phyloP scores from a whole-genome alignment of 768 basidiomycete species.

The Hypsizygus marmoreus region DNA sequence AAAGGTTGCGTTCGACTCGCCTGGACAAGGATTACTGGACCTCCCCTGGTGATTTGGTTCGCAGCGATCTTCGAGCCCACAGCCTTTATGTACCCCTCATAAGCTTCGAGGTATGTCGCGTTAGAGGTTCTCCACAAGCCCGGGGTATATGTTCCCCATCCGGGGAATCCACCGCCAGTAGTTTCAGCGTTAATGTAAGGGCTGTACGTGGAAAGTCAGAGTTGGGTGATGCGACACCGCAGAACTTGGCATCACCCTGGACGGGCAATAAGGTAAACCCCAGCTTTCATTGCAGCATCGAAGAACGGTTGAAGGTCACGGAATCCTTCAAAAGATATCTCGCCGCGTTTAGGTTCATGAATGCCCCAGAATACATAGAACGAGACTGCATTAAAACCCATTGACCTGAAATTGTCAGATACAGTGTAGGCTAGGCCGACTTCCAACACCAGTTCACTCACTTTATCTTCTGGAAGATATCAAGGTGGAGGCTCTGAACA shows the following conservation, averaged over 20 bases:
- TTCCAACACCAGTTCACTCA: constrained; percentile 10
- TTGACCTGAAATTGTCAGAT: constrained; percentile 26
- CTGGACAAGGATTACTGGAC: constrained; percentile 51
- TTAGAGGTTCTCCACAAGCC: constrained; percentile 48
- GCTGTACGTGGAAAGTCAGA: constrained; percentile 17
- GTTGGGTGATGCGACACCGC: background rate
- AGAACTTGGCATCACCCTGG: constrained; percentile 35
- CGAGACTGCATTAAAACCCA: constrained; percentile 46
- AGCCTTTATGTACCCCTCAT: constrained; percentile 49
- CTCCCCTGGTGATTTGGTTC: constrained; percentile 62
- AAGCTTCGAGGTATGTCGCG: constrained; percentile 45
- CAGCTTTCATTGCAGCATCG: constrained; percentile 53
- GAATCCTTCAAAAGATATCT: constrained; percentile 56
- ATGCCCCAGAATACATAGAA: constrained; percentile 49
- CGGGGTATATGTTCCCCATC: constrained; percentile 54
- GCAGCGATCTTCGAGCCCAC: constrained; percentile 46
- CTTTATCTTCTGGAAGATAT: constrained; percentile 49
- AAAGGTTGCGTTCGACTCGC: constrained; percentile 7
- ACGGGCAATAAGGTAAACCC: constrained; percentile 57
- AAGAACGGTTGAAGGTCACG: constrained; percentile 56
- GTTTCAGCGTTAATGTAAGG: constrained; percentile 52
- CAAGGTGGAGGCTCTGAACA: constrained; percentile 43
- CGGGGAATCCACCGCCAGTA: constrained; percentile 56
- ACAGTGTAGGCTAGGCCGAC: background rate
- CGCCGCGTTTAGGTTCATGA: constrained; percentile 46